Conservation (phyloP, 106 monocot genomes). For the Dendrobium nobile region DNA sequence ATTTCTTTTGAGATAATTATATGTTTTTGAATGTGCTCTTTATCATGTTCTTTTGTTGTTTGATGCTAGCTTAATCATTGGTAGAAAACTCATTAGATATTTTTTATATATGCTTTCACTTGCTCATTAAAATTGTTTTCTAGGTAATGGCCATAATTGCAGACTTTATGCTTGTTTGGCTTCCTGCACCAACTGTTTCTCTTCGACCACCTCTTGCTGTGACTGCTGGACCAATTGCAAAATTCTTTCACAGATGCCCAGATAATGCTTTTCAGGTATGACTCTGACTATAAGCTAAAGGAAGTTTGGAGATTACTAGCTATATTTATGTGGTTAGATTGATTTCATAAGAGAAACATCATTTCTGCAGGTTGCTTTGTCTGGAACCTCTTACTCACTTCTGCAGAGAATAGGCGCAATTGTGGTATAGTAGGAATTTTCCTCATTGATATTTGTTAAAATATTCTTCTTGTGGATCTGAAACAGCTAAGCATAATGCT, state of each 20-base stretch:
- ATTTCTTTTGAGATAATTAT: not conserved
- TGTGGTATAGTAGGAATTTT: constrained; percentile 25
- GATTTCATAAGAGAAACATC: not conserved
- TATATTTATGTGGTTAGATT: not conserved
- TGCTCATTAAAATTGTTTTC: constrained; percentile 9
- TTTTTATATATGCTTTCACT: not conserved
- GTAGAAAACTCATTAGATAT: not conserved
- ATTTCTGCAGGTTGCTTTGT: constrained; percentile 59
- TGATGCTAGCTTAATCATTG: not conserved
- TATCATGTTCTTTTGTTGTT: not conserved
- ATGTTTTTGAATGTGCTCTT: not conserved
- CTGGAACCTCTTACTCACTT: constrained; percentile 66
- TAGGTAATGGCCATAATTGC: constrained; percentile 98
- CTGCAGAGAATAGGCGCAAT: constrained; percentile 75
- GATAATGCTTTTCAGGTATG: constrained; percentile 97
- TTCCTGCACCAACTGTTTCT: constrained; percentile 93
- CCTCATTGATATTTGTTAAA: not conserved
- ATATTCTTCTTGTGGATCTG: not conserved
- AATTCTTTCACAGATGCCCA: constrained; percentile 75
- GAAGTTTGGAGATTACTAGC: not conserved
- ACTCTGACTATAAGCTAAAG: not conserved
- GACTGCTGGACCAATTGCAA: constrained; percentile 70
- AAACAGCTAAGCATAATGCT: not conserved
- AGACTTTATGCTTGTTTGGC: constrained; percentile 99
- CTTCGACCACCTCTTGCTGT: constrained; percentile 61